These are phyloP conservation scores for Rhynchosporium agropyri DNA, from an alignment of 2,329 filamentous ascomycete species.

Conservation along the genomic window DNA sequence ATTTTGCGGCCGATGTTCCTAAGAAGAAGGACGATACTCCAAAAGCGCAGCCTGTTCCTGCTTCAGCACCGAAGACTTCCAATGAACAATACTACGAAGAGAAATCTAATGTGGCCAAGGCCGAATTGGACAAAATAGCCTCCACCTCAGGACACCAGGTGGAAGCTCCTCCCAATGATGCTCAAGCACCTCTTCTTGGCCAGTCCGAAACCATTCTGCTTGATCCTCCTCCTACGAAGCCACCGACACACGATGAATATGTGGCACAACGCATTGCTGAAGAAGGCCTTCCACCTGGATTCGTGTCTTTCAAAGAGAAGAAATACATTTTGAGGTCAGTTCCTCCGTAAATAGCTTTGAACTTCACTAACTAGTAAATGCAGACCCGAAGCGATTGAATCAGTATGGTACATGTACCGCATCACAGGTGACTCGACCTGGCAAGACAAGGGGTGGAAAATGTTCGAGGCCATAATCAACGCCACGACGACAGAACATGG, in stretches of 20 bases:
- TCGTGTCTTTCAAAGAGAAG: slow-evolving; percentile 48
- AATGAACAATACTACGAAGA: slow-evolving; percentile 19
- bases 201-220: slow-evolving; percentile 12
- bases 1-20: slow-evolving; percentile 16
- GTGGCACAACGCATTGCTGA: slow-evolving; percentile 50
- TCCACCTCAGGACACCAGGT: slow-evolving; percentile 26
- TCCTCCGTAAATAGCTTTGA: slow-evolving; percentile 19
- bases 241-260: slow-evolving; percentile 56
- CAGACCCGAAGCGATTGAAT: slow-evolving; percentile 74
- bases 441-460: slow-evolving; percentile 82
- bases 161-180: slow-evolving; percentile 9
- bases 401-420: slow-evolving; percentile 87
- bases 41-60: slow-evolving; percentile 7
- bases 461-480: slow-evolving; percentile 74
- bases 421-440: slow-evolving; percentile 77
- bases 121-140: slow-evolving; percentile 29
- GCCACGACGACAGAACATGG: slow-evolving; percentile 67
- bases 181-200: not conserved
- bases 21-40: not conserved
- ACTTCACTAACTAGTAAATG: slow-evolving; percentile 23
- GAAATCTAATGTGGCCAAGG: slow-evolving; percentile 29
- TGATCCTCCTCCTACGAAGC: slow-evolving; percentile 36
- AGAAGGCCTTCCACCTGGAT: slow-evolving; percentile 55
- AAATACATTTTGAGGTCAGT: slow-evolving; percentile 66
- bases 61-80: not conserved